phyloP scores from a whole-genome alignment of 2,329 filamentous ascomycete genomes.

The Setomelanomma holmii region DNA sequence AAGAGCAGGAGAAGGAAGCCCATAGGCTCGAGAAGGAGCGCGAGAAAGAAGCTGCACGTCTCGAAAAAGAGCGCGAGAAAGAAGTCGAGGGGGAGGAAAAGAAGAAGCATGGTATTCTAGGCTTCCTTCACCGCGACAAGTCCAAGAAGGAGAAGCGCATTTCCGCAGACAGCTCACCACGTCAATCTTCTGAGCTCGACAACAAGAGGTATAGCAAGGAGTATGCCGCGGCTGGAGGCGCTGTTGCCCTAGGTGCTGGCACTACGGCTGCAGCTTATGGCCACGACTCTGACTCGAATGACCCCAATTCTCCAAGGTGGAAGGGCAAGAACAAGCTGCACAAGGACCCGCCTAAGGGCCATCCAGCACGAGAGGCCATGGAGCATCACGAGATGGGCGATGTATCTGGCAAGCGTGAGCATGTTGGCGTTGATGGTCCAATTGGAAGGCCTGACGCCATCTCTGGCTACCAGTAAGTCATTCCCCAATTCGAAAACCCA shows the following conservation, averaged over 20 bases:
- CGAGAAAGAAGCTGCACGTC: conserved; percentile 3
- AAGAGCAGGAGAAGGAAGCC: conserved; percentile 35
- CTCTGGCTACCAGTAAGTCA: conserved; percentile 38
- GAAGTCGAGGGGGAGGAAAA: conserved; percentile 22
- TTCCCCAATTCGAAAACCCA: too few species aligned
- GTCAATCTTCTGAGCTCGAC: conserved; percentile 21
- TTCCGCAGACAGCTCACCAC: conserved; percentile 22
- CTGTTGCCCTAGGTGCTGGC: conserved; percentile 28
- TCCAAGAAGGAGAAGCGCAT: conserved; percentile 41
- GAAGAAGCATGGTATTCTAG: conserved; percentile 49
- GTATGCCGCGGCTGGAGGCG: conserved; percentile 22
- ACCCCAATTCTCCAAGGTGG: conserved; percentile 24
- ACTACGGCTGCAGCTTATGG: conserved; percentile 27
- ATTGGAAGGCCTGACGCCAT: conserved; percentile 35
- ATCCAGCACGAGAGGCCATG: conserved; percentile 40
- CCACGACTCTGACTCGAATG: conserved; percentile 10
- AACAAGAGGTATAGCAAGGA: conserved; percentile 31
- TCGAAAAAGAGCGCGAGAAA: conserved; percentile 26
- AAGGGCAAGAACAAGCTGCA: conserved; percentile 48
- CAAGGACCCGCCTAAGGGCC: conserved; percentile 50
- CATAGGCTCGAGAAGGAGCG: conserved; percentile 25
- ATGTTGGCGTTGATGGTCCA: conserved; percentile 40
- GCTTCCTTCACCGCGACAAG: conserved; percentile 53
- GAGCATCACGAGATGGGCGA: conserved; percentile 24
- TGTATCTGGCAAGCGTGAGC: conserved; percentile 28